Evolutionary conservation across 108 stramenopile genomes (phyloP).

Genomic region (Pseudonitzschia delicatissima): DNA sequence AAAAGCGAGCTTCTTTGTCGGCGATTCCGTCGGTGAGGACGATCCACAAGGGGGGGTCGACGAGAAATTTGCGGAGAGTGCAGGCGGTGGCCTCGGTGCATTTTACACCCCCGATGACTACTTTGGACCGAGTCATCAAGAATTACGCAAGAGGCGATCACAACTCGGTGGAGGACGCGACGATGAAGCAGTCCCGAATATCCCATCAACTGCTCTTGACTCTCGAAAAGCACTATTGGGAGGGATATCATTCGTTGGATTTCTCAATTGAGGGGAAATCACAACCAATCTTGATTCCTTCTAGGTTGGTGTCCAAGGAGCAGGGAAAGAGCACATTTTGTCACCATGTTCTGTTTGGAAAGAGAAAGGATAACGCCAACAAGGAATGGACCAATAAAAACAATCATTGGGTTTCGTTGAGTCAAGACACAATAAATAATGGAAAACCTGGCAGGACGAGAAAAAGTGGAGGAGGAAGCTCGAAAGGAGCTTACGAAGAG

Average conservation of each 20-base stretch:
- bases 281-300: conserved; percentile 46
- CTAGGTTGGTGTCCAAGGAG: conserved; percentile 74
- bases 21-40: conserved; percentile 59
- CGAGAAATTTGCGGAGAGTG: conserved; percentile 55
- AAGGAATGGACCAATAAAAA: neutral
- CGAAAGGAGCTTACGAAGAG: conserved; percentile 31
- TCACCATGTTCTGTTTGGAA: conserved; percentile 29
- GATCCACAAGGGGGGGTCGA: conserved; percentile 76
- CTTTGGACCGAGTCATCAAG: conserved; percentile 61
- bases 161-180: conserved; percentile 3
- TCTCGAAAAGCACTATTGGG: conserved; percentile 54
- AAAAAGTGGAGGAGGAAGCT: conserved; percentile 57
- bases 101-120: conserved; percentile 65
- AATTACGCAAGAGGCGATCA: conserved; percentile 26
- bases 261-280: neutral
- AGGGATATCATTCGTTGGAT: conserved; percentile 50
- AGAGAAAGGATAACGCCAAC: neutral
- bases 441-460: conserved; percentile 77
- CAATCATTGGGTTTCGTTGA: conserved; percentile 55
- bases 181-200: neutral
- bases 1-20: conserved; percentile 63
- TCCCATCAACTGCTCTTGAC: conserved; percentile 24
- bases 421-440: conserved; percentile 80
- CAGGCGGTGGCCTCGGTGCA: conserved; percentile 32
- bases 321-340: conserved; percentile 74